phyloP scores from a whole-genome alignment of 129 eudicot genomes.

The Escallonia herrerae region DNA sequence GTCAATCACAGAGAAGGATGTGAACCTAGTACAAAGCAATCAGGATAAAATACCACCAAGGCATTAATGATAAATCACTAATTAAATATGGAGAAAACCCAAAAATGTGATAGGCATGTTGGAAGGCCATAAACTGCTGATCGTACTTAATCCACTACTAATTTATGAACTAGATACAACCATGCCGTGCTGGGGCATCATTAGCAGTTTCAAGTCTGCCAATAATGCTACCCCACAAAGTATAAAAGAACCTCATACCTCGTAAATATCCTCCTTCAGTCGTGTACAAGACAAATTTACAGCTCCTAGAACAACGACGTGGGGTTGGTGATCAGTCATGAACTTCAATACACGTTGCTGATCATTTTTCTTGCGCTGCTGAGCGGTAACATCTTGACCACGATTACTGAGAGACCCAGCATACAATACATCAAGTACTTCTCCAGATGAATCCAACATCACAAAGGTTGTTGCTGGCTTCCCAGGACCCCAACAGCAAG shows the following conservation, averaged over 20 bases:
- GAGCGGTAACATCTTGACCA: constrained; percentile 61
- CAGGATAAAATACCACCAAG: background rate
- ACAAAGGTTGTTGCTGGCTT: constrained; percentile 93
- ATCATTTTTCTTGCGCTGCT: constrained; percentile 83
- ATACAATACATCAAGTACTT: constrained; percentile 65
- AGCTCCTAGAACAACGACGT: constrained; percentile 82
- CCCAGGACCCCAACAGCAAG: constrained; percentile 99
- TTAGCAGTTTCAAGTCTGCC: no score
- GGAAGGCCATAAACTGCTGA: no score
- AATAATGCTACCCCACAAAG: no score
- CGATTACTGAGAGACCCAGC: constrained; percentile 68
- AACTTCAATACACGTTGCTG: constrained; percentile 73
- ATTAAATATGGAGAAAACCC: no score
- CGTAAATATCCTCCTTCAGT: constrained; percentile 75
- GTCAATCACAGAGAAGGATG: background rate
- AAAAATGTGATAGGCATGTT: no score
- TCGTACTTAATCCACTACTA: no score
- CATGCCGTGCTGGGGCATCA: no score
- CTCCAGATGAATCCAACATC: constrained; percentile 94
- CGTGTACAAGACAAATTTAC: constrained; percentile 59
- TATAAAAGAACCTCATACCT: constrained; percentile 33
- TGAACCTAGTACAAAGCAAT: background rate
- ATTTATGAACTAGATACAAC: no score
- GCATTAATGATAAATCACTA: no score
- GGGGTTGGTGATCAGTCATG: constrained; percentile 92